Conservation (phyloP, 2,329 filamentous ascomycete genomes). For the Xylaria polymorpha region DNA sequence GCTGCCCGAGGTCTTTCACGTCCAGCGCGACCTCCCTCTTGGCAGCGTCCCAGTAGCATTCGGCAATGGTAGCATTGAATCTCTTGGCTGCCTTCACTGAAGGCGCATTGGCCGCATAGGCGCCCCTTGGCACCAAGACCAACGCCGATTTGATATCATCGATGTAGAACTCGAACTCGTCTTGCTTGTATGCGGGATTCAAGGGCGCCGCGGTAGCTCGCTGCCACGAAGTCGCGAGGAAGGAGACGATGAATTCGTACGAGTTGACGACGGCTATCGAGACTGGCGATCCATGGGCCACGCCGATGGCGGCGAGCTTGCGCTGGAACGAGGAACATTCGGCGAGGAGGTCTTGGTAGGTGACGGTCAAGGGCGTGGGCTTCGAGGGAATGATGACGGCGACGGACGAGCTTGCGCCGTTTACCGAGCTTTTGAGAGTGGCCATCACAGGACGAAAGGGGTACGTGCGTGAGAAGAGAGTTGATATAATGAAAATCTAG, state of each 20-base stretch:
- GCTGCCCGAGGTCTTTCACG: slow-evolving; percentile 79
- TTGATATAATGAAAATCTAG: slow-evolving; percentile 16
- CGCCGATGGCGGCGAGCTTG: slow-evolving; percentile 80
- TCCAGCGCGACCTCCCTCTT: slow-evolving; percentile 77
- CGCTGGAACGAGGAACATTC: slow-evolving; percentile 79
- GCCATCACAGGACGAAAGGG: slow-evolving; percentile 40
- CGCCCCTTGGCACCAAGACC: slow-evolving; percentile 78
- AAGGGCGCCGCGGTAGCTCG: slow-evolving; percentile 86
- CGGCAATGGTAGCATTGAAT: slow-evolving; percentile 85
- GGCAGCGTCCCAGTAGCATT: slow-evolving; percentile 81
- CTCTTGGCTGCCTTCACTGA: slow-evolving; percentile 81
- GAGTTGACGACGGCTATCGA: slow-evolving; percentile 87
- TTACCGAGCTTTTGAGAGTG: slow-evolving; percentile 64
- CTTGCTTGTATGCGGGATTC: slow-evolving; percentile 89
- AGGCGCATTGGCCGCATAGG: slow-evolving; percentile 72
- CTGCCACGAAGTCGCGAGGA: slow-evolving; percentile 87
- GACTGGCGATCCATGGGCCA: slow-evolving; percentile 75
- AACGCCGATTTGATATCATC: slow-evolving; percentile 85
- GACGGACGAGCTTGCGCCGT: slow-evolving; percentile 57
- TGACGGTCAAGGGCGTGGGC: slow-evolving; percentile 70
- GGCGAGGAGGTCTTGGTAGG: slow-evolving; percentile 73
- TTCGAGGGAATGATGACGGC: slow-evolving; percentile 81
- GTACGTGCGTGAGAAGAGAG: not conserved
- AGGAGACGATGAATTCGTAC: slow-evolving; percentile 88
- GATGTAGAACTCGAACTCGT: slow-evolving; percentile 93